Conservation (phyloP, 768 basidiomycete species). For the Boletus tomentosulus region DNA sequence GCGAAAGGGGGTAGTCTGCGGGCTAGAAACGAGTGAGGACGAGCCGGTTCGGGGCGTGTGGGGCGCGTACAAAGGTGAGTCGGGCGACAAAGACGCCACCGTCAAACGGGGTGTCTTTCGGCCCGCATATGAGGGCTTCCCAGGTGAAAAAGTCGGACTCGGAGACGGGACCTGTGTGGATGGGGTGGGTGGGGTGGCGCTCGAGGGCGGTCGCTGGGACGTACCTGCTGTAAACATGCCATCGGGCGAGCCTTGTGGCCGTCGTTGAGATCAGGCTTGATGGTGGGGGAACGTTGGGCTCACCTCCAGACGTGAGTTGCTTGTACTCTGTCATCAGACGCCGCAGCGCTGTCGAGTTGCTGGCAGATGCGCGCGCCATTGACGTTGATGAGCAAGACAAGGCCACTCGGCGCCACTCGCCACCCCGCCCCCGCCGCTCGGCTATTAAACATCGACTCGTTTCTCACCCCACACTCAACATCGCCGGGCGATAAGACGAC, state of each 20-base stretch:
- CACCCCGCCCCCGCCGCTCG: background rate
- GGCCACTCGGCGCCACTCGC: background rate
- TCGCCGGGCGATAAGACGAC: background rate
- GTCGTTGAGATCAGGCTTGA: no score
- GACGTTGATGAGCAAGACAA: background rate
- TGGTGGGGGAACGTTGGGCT: background rate
- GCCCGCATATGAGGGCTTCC: slow-evolving; percentile 93
- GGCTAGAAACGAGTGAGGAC: slow-evolving; percentile 45
- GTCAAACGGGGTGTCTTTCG: slow-evolving; percentile 95
- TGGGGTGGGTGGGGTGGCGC: background rate
- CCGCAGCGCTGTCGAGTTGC: slow-evolving; percentile 68
- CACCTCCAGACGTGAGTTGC: slow-evolving; percentile 76
- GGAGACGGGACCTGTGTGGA: slow-evolving; percentile 66
- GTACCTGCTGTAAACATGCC: slow-evolving; percentile 93
- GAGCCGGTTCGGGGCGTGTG: background rate
- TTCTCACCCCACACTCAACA: slow-evolving; percentile 1
- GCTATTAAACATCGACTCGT: background rate
- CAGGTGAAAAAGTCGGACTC: slow-evolving; percentile 94
- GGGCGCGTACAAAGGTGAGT: slow-evolving; percentile 74
- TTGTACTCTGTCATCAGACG: slow-evolving; percentile 93
- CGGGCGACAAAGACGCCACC: slow-evolving; percentile 92
- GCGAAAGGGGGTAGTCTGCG: slow-evolving; percentile 91
- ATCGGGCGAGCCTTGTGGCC: slow-evolving; percentile 68
- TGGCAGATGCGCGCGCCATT: slow-evolving; percentile 51
- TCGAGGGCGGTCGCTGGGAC: background rate